Conservation (phyloP, 192 early-diverging fungal species). For the Coemansia sp. region DNA sequence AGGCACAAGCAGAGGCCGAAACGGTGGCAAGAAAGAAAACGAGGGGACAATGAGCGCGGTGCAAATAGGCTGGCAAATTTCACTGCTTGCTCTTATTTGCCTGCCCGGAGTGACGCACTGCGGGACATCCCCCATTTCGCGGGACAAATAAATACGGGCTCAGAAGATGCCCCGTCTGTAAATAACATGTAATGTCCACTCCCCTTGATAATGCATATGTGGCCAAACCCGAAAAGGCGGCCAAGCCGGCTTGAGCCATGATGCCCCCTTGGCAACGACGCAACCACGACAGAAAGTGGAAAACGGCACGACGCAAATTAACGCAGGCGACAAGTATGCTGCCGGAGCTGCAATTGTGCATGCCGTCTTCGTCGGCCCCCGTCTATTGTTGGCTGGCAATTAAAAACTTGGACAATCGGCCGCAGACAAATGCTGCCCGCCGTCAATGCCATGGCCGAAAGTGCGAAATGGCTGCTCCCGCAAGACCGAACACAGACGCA, state of each 20-base stretch:
- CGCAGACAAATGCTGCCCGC: background rate
- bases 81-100: background rate
- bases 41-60: background rate
- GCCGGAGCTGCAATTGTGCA: conserved; percentile 19
- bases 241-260: conserved; percentile 1
- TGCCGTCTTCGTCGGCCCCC: background rate
- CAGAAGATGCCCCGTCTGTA: background rate
- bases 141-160: background rate
- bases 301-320: conserved; percentile 16
- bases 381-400: conserved; percentile 5
- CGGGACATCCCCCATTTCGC: background rate
- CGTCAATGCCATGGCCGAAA: no score
- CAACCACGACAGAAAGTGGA: background rate
- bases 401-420: conserved; percentile 1
- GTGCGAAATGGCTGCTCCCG: no score
- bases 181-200: conserved; percentile 2
- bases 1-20: background rate
- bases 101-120: background rate
- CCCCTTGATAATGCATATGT: background rate
- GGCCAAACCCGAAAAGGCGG: background rate
- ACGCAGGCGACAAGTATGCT: conserved; percentile 12
- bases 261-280: background rate
- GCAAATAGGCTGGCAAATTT: background rate
- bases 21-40: background rate
- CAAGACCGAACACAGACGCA: no score